A percentile compares a stretch with the other conserved stretches of the same genome.
Evolutionary conservation across 2,329 filamentous ascomycete genomes (phyloP).

Genomic region (Dothideomycetes sp.): DNA sequence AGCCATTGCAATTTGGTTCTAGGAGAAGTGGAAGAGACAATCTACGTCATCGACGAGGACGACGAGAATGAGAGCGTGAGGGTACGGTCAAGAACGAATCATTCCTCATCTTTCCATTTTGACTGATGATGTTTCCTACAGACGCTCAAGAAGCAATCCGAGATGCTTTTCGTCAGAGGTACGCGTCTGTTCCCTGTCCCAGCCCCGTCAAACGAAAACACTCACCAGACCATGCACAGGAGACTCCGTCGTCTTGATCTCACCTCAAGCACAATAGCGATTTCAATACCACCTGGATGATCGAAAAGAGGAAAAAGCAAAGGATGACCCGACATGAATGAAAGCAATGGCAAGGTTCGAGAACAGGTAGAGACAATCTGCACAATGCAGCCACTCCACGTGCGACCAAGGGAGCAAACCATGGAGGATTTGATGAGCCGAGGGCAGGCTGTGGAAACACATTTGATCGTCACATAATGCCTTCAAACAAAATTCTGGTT

Average conservation of each 20-base stretch:
- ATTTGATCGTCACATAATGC: no score
- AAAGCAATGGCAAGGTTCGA: no score
- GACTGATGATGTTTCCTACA: constrained; percentile 30
- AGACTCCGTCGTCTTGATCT: constrained; percentile 43
- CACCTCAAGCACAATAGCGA: constrained; percentile 27
- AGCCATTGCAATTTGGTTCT: constrained; percentile 96
- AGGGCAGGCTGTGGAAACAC: no score
- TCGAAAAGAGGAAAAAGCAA: no score
- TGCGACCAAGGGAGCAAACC: no score
- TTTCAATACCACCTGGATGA: no score
- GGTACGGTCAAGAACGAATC: constrained; percentile 3
- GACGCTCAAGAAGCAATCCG: constrained; percentile 93
- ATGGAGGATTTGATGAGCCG: no score
- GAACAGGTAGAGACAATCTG: no score
- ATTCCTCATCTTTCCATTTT: no score
- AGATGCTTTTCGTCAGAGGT: constrained; percentile 98
- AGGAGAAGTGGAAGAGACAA: constrained; percentile 93
- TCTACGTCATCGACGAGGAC: constrained; percentile 85
- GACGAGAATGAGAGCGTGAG: constrained; percentile 67
- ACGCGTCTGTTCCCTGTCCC: constrained; percentile 24
- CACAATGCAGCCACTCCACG: no score
- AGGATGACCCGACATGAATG: no score
- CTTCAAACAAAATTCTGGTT: no score
- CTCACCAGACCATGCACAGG: constrained; percentile 24
- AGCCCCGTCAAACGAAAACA: background rate